phyloP scores from a whole-genome alignment of 2,329 filamentous ascomycete species.

The Alternaria arborescens region DNA sequence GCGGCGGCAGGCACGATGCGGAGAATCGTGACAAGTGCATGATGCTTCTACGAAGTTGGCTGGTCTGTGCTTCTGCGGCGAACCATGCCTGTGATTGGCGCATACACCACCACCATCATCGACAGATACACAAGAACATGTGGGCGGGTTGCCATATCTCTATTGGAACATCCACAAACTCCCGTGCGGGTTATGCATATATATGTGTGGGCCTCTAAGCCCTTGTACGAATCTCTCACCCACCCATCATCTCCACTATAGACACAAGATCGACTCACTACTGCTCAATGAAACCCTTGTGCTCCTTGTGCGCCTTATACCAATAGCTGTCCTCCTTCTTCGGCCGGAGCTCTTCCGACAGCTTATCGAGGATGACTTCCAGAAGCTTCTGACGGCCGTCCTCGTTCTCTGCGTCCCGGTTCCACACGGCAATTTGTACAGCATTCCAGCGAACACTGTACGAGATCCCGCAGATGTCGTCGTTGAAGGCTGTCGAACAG shows the following conservation, averaged over 20 bases:
- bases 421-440: constrained; percentile 90
- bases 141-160: neutral
- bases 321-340: constrained; percentile 70
- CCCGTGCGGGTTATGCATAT: constrained; percentile 5
- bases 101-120: constrained; percentile 1
- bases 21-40: constrained; percentile 24
- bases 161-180: neutral
- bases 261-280: constrained; percentile 13
- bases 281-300: constrained; percentile 72
- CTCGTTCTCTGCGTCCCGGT: constrained; percentile 83
- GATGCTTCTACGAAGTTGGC: constrained; percentile 9
- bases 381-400: constrained; percentile 79
- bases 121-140: neutral
- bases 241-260: neutral
- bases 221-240: neutral
- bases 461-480: constrained; percentile 86
- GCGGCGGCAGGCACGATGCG: constrained; percentile 21
- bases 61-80: constrained; percentile 26
- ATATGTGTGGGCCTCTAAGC: neutral
- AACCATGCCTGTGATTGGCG: constrained; percentile 26
- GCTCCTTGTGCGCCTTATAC: constrained; percentile 91
- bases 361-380: constrained; percentile 73
- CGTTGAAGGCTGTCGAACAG: constrained; percentile 62
- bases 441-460: constrained; percentile 89
- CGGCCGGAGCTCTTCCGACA: constrained; percentile 76